Evolutionary conservation across 805 yeast genomes (phyloP), one percentile per base, ranked within the genome.

Genomic region (Kodamaea nitidulidarum): DNA sequence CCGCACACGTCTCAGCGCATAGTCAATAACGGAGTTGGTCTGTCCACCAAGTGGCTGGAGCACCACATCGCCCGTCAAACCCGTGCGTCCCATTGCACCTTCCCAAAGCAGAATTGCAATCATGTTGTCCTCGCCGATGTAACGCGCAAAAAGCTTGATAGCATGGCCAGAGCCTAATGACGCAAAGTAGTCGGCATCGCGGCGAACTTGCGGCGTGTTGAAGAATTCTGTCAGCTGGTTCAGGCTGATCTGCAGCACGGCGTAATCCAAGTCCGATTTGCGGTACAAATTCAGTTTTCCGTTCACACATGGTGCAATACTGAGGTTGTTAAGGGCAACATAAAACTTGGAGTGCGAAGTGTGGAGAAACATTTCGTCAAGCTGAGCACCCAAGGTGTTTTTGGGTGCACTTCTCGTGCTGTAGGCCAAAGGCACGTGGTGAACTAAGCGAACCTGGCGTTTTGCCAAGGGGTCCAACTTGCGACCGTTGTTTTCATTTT

Each of bases 91-190:
- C 16, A 51, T 40, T 16, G 84, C 80, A 42, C 56, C 56, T 36
- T 78, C 78, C 95, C 95, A 88, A 12, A 88, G 55, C 1, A 88
- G 85, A 35, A 85, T 87, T 4, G 86, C 95, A 45, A 88, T 88
- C 95, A 87, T 84, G 58, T 88, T 88, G 58, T 88, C 96, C 56
- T 88, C 96, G 4, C 95, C 95, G 52, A 88, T 88, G 56, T 81
- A 88, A 41, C 79, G 67, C 6, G 95, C 79, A 58, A 88, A 88
- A 41, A 78, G 76, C 37, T 79, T 70, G 31, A 88, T 67, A 0
- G 91, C 84, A 37, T 65, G 61, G 8, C 72, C 71, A 1, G 63
- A 55, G 7, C 72, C 71, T 27, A 54, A 39, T 4, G 48, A 38
- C 3, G 63, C 41, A 28, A 50, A 53, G 9, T 48, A 35, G 26